These are phyloP conservation scores for Hibiscus mutabilis DNA, from an alignment of 345 rosid genomes.

Conservation along the genomic window DNA sequence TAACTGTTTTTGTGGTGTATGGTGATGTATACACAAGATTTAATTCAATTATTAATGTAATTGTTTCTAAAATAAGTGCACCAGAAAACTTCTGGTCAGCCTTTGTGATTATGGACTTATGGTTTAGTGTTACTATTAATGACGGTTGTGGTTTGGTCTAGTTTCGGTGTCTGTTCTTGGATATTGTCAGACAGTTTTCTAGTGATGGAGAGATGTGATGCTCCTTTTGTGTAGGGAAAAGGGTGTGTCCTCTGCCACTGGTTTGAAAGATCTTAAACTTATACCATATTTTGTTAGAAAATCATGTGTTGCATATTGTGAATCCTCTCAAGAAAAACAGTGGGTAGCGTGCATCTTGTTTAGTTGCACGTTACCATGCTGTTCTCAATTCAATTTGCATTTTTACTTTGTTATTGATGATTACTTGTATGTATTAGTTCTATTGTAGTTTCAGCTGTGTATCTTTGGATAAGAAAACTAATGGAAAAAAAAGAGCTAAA, in stretches of 20 bases:
- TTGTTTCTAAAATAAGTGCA: neutral
- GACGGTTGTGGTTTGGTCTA: too few relatives aligned
- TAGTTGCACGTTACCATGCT: neutral
- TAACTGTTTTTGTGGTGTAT: neutral
- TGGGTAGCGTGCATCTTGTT: neutral
- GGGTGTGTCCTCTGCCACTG: too few relatives aligned
- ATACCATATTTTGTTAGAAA: neutral
- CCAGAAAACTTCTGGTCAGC: conserved; percentile 1
- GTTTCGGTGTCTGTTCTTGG: too few relatives aligned
- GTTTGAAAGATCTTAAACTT: neutral
- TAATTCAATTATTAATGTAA: neutral
- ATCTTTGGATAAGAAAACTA: neutral
- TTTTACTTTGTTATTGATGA: neutral
- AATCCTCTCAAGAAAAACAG: neutral
- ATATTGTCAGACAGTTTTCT: too few relatives aligned
- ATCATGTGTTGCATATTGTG: neutral
- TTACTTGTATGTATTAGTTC: neutral
- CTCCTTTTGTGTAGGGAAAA: too few relatives aligned
- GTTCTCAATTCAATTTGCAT: neutral
- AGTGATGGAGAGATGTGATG: too few relatives aligned
- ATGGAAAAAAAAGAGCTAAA: neutral
- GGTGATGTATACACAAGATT: neutral
- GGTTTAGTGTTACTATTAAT: neutral
- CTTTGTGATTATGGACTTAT: neutral
- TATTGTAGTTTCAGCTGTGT: neutral